Evolutionary conservation across 306 rosid species (phyloP).

Genomic region (Cucumis melo): DNA sequence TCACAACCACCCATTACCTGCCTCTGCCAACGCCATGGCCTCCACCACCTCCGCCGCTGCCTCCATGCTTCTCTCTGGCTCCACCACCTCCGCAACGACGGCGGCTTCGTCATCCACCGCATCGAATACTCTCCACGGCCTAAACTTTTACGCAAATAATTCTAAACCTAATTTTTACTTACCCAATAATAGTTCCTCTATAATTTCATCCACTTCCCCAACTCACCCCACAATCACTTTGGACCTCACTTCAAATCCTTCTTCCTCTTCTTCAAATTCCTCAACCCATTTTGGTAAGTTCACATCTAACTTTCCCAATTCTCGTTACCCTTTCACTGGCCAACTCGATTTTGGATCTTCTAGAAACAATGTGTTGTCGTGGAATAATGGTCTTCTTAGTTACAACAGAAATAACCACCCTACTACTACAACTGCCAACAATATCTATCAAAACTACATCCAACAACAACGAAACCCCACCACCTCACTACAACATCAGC

Average conservation of each 20-base stretch:
- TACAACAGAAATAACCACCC: slow-evolving; percentile 9
- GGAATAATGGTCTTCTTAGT: slow-evolving; percentile 41
- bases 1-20: slow-evolving; percentile 32
- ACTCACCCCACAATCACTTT: slow-evolving; percentile 67
- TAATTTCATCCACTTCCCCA: slow-evolving; percentile 23
- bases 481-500: not conserved
- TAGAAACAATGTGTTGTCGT: slow-evolving; percentile 20
- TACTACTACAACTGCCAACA: slow-evolving; percentile 1
- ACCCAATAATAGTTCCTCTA: slow-evolving; percentile 39
- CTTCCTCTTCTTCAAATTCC: slow-evolving; percentile 10
- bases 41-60: slow-evolving; percentile 96
- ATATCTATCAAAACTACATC: slow-evolving; percentile 26
- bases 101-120: not conserved
- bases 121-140: slow-evolving; percentile 21
- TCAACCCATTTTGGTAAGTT: slow-evolving; percentile 8
- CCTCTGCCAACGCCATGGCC: slow-evolving; percentile 50
- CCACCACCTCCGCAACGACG: slow-evolving; percentile 26
- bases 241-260: slow-evolving; percentile 63
- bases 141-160: slow-evolving; percentile 43
- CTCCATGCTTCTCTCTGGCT: slow-evolving; percentile 72
- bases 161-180: slow-evolving; percentile 32
- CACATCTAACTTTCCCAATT: not conserved
- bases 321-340: slow-evolving; percentile 31
- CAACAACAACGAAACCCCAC: not conserved
- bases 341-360: slow-evolving; percentile 41